phyloP scores from a whole-genome alignment of 2,329 filamentous ascomycete genomes.

The Aureobasidium sp. region DNA sequence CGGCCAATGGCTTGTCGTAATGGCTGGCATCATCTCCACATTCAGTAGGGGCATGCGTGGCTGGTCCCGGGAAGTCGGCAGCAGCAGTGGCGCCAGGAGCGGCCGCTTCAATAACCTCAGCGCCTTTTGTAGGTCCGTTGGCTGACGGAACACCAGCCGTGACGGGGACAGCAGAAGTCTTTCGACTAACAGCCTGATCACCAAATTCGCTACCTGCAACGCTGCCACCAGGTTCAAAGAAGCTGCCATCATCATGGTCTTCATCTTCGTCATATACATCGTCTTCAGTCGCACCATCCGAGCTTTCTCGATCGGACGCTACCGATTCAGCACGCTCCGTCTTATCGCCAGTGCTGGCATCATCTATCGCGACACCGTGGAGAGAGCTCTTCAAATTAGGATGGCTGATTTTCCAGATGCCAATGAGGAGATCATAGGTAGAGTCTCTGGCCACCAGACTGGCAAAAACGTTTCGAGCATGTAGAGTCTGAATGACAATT shows the following conservation, averaged over 20 bases:
- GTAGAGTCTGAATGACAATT: constrained; percentile 90
- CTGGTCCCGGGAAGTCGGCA: constrained; percentile 76
- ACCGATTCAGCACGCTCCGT: constrained; percentile 73
- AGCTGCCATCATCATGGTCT: constrained; percentile 60
- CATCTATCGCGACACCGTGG: constrained; percentile 77
- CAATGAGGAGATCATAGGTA: constrained; percentile 93
- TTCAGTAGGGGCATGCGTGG: constrained; percentile 73
- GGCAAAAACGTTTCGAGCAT: constrained; percentile 92
- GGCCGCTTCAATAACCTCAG: constrained; percentile 23
- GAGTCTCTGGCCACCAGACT: constrained; percentile 91
- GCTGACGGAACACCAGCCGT: constrained; percentile 26
- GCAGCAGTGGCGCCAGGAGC: constrained; percentile 35
- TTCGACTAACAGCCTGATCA: constrained; percentile 52
- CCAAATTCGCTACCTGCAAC: constrained; percentile 47
- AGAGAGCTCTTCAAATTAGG: constrained; percentile 84
- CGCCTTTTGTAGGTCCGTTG: constrained; percentile 19
- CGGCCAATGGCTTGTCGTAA: constrained; percentile 76
- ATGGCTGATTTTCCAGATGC: constrained; percentile 97
- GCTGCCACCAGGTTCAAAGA: constrained; percentile 47
- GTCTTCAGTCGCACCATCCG: constrained; percentile 61
- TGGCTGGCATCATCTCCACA: constrained; percentile 73
- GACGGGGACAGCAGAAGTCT: constrained; percentile 56
- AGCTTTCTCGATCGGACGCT: constrained; percentile 34
- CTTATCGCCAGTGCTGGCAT: constrained; percentile 73
- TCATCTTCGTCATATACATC: constrained; percentile 76